These are phyloP conservation scores for Barnettozyma californica DNA, from an alignment of 805 yeast genomes.

Conservation along the genomic window DNA sequence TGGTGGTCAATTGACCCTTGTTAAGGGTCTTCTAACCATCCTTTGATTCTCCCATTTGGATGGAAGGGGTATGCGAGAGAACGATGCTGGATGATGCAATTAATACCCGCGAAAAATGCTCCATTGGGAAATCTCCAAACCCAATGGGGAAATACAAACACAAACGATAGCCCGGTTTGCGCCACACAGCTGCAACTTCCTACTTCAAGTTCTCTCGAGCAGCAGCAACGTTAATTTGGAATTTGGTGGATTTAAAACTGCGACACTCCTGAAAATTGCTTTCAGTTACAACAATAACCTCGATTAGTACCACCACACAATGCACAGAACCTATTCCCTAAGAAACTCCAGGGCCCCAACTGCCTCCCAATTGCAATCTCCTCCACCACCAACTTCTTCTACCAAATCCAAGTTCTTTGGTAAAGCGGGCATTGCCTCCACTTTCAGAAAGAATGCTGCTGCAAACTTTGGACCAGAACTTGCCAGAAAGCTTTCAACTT, in stretches of 20 bases:
- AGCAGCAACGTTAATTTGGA: too few relatives aligned
- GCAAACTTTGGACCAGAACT: conserved; percentile 79
- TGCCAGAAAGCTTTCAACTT: conserved; percentile 65
- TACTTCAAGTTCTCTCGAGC: not conserved
- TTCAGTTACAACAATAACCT: not conserved
- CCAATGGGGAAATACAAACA: not conserved
- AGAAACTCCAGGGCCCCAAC: conserved; percentile 96
- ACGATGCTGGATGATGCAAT: not conserved
- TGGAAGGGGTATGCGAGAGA: not conserved
- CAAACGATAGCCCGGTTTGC: not conserved
- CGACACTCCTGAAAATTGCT: not conserved
- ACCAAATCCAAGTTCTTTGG: conserved; percentile 89
- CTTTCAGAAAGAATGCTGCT: conserved; percentile 67
- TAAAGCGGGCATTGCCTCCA: conserved; percentile 53
- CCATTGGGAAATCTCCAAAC: not conserved
- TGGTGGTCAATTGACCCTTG: too few relatives aligned
- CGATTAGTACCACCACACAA: conserved; percentile 23
- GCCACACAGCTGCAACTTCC: not conserved
- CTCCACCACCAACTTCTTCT: conserved; percentile 92
- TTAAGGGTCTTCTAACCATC: too few relatives aligned
- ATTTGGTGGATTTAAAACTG: not conserved
- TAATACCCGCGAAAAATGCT: not conserved
- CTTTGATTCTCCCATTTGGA: too few relatives aligned
- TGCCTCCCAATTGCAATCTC: conserved; percentile 88
- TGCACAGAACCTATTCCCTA: conserved; percentile 98